These are phyloP conservation scores for Fusarium nygamai DNA, from an alignment of 2,329 filamentous ascomycete species.

Conservation along the genomic window DNA sequence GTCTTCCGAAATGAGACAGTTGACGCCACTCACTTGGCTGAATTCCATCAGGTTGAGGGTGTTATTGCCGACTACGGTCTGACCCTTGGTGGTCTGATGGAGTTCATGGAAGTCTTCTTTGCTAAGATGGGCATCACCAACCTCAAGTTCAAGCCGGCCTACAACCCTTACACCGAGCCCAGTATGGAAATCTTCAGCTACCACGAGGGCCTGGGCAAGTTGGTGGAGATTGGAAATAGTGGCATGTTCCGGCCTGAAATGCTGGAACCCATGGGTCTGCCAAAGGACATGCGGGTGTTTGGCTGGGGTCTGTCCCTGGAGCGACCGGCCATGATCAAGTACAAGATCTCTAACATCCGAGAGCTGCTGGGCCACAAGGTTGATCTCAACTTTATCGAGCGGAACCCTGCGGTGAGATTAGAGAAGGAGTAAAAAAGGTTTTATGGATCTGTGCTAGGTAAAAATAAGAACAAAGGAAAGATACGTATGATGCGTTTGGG, in stretches of 20 bases:
- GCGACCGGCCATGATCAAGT: slow-evolving; percentile 98
- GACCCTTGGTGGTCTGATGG: slow-evolving; percentile 91
- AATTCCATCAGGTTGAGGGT: slow-evolving; percentile 99
- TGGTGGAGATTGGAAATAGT: slow-evolving; percentile 97
- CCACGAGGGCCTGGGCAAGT: slow-evolving; percentile 87
- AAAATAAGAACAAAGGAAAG: slow-evolving; percentile 1
- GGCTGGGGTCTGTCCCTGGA: slow-evolving; percentile 94
- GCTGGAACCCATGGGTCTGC: slow-evolving; percentile 93
- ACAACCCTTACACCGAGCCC: slow-evolving; percentile 95
- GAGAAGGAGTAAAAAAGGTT: slow-evolving; percentile 73
- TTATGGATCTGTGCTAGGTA: neutral
- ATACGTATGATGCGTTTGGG: slow-evolving; percentile 9
- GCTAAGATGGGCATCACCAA: slow-evolving; percentile 88
- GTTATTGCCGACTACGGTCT: slow-evolving; percentile 97
- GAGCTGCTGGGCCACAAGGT: slow-evolving; percentile 96
- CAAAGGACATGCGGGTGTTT: slow-evolving; percentile 91
- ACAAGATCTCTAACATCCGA: slow-evolving; percentile 87
- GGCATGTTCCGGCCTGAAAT: slow-evolving; percentile 99
- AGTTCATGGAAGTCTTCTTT: slow-evolving; percentile 95
- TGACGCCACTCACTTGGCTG: slow-evolving; percentile 94
- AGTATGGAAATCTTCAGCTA: slow-evolving; percentile 98
- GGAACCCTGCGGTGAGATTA: slow-evolving; percentile 88
- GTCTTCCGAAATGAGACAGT: slow-evolving; percentile 99
- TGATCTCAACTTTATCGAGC: slow-evolving; percentile 90
- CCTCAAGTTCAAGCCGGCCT: slow-evolving; percentile 96